A percentile compares a stretch with the other conserved stretches of the same genome.
Evolutionary conservation across 805 yeast species (phyloP).

Genomic region (Wickerhamomyces rabaulensis): DNA sequence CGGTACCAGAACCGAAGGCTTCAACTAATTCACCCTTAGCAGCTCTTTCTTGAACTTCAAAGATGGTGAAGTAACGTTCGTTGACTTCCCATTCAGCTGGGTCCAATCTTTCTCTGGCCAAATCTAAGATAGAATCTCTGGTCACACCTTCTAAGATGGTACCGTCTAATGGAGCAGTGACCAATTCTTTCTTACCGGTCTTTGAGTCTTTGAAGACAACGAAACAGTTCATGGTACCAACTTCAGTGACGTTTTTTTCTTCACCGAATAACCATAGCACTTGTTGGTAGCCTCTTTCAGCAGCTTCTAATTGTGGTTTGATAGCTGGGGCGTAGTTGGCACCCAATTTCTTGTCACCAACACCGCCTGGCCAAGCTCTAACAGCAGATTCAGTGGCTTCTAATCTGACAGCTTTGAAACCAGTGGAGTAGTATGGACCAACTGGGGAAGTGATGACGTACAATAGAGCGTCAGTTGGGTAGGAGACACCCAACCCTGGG

Average conservation of each 20-base stretch:
- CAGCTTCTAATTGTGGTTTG: constrained; percentile 86
- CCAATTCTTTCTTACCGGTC: constrained; percentile 85
- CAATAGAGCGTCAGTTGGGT: constrained; percentile 76
- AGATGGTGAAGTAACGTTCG: constrained; percentile 81
- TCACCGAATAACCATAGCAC: constrained; percentile 95
- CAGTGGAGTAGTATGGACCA: constrained; percentile 93
- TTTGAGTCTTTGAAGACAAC: constrained; percentile 72
- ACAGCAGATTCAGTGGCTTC: constrained; percentile 96
- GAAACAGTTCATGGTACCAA: constrained; percentile 96
- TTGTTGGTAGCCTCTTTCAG: constrained; percentile 88
- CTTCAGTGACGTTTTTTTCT: constrained; percentile 85
- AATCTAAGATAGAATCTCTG: constrained; percentile 76
- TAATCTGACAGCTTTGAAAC: constrained; percentile 90
- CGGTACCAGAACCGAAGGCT: constrained; percentile 97
- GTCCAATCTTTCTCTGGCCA: constrained; percentile 73
- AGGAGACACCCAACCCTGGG: constrained; percentile 79
- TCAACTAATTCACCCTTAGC: constrained; percentile 80
- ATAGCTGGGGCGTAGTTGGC: constrained; percentile 97
- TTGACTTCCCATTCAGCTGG: constrained; percentile 73
- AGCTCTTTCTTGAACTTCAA: constrained; percentile 75
- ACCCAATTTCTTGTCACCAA: constrained; percentile 93
- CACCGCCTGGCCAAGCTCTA: constrained; percentile 99
- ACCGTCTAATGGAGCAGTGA: constrained; percentile 95
- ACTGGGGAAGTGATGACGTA: constrained; percentile 93
- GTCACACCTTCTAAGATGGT: constrained; percentile 96